Base-by-base conservation (phyloP, 441 rosid genomes). In the Bruguiera hainesii region DNA sequence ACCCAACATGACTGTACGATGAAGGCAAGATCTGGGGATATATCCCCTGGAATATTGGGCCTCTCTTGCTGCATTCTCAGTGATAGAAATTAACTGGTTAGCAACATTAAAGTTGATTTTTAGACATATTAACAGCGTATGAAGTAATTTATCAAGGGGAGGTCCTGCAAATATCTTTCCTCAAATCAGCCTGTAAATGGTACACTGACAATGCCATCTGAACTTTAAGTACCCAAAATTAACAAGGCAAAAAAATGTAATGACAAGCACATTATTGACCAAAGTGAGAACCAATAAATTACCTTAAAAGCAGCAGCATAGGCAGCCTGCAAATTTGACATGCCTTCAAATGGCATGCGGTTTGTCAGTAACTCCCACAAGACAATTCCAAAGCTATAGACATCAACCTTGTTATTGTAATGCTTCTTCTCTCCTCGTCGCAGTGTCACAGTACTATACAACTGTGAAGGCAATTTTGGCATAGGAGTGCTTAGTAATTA, bases 241-340 rank as follows among this genome's bases (percentile, higher is more conserved):
- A 20, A 53, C 6, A 23, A 16, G 33, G 42, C 56, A 16, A 4
- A 4, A 37, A 53, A 56, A 42, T 42, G 48, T 42, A 23, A 23
- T 10, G 15, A 9, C 58, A 10, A 7, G 23, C 6, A 23, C 29
- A 10, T 4, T 23, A 7, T 3, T 5, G 13, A 23, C 11, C 29
- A 53, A 53, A 53, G 25, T 23, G 28, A 26, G 58, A 53, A 26
- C 29, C 11, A 23, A 53, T 8, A 53, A 53, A 21, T 53, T 57
- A 76, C 80, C 77, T 76, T 93, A 78, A 93, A 91, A 57, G 98
- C 98, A 51, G 98, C 98, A 16, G 97, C 98, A 75, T 93, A 93
- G 52, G 96, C 97, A 61, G 98, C 98, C 72, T 93, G 98, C 80
- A 93, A 82, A 75, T 93, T 93, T 61, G 97, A 93, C 98, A 93